These are phyloP conservation scores for Iris macrosiphon DNA, from an alignment of 106 monocot species.

Conservation along the genomic window DNA sequence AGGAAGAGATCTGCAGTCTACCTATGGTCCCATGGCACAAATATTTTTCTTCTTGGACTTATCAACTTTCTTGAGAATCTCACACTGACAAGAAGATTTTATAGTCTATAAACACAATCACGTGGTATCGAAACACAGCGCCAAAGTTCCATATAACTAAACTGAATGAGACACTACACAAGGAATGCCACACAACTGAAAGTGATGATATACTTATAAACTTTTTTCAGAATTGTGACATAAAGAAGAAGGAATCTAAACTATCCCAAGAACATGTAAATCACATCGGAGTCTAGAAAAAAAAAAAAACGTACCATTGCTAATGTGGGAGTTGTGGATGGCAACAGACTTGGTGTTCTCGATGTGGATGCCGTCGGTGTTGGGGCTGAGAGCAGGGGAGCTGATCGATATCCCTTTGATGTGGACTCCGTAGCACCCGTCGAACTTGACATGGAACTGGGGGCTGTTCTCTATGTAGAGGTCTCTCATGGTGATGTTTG, in stretches of 20 bases:
- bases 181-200: slow-evolving; percentile 4
- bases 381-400: slow-evolving; percentile 75
- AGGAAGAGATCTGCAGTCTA: too few species aligned
- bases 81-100: too few species aligned
- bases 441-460: slow-evolving; percentile 81
- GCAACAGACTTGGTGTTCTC: slow-evolving; percentile 66
- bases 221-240: too few species aligned
- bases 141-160: too few species aligned
- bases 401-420: slow-evolving; percentile 62
- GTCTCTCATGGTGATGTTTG: slow-evolving; percentile 45
- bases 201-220: neutral
- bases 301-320: slow-evolving; percentile 39
- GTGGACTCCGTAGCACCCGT: slow-evolving; percentile 60
- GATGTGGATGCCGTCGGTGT: slow-evolving; percentile 87
- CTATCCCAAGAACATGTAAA: neutral
- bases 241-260: neutral
- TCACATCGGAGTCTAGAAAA: too few species aligned
- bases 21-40: too few species aligned
- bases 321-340: slow-evolving; percentile 69
- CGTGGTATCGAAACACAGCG: too few species aligned
- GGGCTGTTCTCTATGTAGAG: slow-evolving; percentile 80
- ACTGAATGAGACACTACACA: neutral
- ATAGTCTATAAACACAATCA: too few species aligned
- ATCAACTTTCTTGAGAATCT: too few species aligned
- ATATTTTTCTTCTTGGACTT: too few species aligned